A percentile compares a stretch with the other conserved stretches of the same genome.
phyloP scores from a whole-genome alignment of 106 monocot genomes.

The Acanthochlamys bracteata region DNA sequence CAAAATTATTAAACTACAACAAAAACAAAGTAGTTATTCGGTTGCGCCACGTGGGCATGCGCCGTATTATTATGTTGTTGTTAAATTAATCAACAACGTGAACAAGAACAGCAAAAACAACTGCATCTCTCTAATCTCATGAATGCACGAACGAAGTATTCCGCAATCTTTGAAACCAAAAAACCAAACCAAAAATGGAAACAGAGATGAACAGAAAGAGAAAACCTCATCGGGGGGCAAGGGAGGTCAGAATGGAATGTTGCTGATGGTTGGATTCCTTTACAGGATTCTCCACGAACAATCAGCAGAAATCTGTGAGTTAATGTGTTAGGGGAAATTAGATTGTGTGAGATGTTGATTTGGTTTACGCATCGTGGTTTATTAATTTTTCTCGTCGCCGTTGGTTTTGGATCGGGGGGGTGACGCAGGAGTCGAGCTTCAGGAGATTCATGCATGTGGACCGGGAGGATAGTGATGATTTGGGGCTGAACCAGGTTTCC shows the following conservation, averaged over 20 bases:
- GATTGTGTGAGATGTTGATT: neutral
- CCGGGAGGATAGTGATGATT: neutral
- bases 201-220: neutral
- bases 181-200: neutral
- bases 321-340: neutral
- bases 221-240: neutral
- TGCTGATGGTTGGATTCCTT: conserved; percentile 2
- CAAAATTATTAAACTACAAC: too few relatives aligned
- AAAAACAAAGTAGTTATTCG: too few relatives aligned
- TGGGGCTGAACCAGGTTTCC: neutral
- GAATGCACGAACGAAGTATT: neutral
- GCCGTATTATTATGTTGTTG: too few relatives aligned
- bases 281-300: conserved; percentile 30
- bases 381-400: neutral
- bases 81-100: neutral
- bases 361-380: neutral
- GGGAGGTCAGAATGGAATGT: neutral
- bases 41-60: too few relatives aligned
- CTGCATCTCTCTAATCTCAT: neutral
- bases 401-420: too few relatives aligned
- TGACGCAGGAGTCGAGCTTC: neutral
- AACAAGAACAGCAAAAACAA: neutral
- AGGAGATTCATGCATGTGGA: neutral
- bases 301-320: conserved; percentile 19
- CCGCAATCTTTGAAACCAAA: too few relatives aligned